A percentile compares a stretch with the other conserved stretches of the same genome.
phyloP scores from a whole-genome alignment of 108 stramenopile genomes.

The Pelagomonas calceolata region DNA sequence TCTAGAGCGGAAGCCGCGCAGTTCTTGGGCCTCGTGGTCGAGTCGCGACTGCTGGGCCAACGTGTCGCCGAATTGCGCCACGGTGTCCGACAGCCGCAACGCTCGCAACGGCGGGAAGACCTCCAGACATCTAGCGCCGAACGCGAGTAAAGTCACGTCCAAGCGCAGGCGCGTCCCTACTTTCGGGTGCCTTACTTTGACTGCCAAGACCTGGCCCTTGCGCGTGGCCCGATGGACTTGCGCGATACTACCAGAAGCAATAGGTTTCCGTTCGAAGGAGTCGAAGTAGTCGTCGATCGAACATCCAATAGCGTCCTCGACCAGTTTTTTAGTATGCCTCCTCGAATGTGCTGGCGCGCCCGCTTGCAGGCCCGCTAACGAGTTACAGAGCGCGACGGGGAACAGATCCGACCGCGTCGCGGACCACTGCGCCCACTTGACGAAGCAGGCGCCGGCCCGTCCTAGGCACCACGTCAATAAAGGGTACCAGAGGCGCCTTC shows the following conservation, averaged over 20 bases:
- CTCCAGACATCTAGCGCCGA: constrained; percentile 39
- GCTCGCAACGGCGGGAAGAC: constrained; percentile 36
- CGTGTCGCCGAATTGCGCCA: constrained; percentile 66
- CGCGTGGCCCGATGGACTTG: constrained; percentile 55
- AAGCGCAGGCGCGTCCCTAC: constrained; percentile 56
- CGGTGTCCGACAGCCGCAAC: constrained; percentile 45
- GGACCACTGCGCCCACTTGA: constrained; percentile 62
- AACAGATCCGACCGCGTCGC: constrained; percentile 64
- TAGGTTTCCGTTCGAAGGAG: constrained; percentile 45
- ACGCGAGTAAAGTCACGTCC: constrained; percentile 65
- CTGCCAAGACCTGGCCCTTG: constrained; percentile 35
- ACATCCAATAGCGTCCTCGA: constrained; percentile 33
- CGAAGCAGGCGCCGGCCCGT: constrained; percentile 52
- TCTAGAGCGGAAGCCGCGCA: constrained; percentile 55
- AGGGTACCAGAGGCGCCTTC: constrained; percentile 39
- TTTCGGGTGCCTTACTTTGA: constrained; percentile 64
- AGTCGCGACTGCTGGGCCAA: constrained; percentile 64
- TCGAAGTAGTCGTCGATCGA: constrained; percentile 48
- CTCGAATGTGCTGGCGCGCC: constrained; percentile 56
- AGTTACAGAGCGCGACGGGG: constrained; percentile 51
- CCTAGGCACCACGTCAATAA: constrained; percentile 36
- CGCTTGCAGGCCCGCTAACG: constrained; percentile 43
- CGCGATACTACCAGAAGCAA: constrained; percentile 72
- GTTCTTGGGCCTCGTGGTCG: constrained; percentile 59
- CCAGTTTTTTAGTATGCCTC: constrained; percentile 37